phyloP scores from a whole-genome alignment of 2,329 filamentous ascomycete genomes.

The Penicillium verrucosum region DNA sequence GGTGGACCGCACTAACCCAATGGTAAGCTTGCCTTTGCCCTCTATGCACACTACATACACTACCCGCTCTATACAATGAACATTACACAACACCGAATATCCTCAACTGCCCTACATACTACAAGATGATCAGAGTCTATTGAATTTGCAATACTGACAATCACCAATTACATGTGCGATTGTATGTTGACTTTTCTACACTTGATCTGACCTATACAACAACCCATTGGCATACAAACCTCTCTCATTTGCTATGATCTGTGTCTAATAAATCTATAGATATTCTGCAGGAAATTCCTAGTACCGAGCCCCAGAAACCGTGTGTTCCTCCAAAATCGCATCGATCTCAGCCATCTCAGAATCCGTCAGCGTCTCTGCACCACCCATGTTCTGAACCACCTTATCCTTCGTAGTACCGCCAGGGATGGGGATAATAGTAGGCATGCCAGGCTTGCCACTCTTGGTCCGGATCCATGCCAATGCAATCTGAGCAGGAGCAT shows the following conservation, averaged over 20 bases:
- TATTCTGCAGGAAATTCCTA: conserved; percentile 2
- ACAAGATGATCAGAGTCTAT: conserved; percentile 38
- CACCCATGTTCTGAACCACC: conserved; percentile 35
- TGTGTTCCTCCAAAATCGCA: conserved; percentile 48
- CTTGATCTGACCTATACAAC: conserved; percentile 41
- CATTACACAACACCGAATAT: conserved; percentile 13
- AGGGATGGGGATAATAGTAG: conserved; percentile 40
- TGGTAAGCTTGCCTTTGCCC: neutral
- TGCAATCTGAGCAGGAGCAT: conserved; percentile 47
- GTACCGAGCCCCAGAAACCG: conserved; percentile 35
- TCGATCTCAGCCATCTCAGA: conserved; percentile 50
- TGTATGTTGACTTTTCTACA: conserved; percentile 47
- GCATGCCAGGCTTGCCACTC: conserved; percentile 43
- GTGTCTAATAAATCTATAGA: conserved; percentile 13
- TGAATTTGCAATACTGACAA: conserved; percentile 49
- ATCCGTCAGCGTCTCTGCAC: conserved; percentile 30
- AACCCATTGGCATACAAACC: neutral
- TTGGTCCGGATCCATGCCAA: conserved; percentile 49
- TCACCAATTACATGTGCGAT: conserved; percentile 40
- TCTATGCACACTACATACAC: neutral
- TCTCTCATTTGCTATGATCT: conserved; percentile 8
- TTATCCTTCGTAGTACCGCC: conserved; percentile 38
- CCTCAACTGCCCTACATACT: conserved; percentile 1
- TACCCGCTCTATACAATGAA: neutral
- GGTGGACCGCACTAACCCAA: neutral